Percentiles rank a stretch among this genome's conserved stretches.
Evolutionary conservation across 768 basidiomycete genomes (phyloP).

Genomic region (Lentinula aciculospora): DNA sequence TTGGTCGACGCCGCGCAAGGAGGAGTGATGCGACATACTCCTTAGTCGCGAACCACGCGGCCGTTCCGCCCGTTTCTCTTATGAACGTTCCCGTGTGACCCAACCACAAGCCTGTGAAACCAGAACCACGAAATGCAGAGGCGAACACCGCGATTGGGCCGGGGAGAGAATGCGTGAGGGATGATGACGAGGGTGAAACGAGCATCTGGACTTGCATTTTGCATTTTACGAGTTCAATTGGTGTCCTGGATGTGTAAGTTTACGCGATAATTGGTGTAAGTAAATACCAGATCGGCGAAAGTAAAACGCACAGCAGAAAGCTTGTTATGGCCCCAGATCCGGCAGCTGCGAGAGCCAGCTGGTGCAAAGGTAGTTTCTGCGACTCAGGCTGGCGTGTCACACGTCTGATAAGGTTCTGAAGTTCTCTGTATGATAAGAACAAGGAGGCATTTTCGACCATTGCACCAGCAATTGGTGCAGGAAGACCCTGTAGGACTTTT

Average conservation of each 20-base stretch:
- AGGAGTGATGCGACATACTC: constrained; percentile 67
- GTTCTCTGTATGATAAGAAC: constrained; percentile 81
- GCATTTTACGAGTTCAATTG: constrained; percentile 86
- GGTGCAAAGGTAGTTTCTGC: constrained; percentile 53
- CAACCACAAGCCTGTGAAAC: constrained; percentile 74
- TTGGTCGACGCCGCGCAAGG: constrained; percentile 35
- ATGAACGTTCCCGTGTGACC: constrained; percentile 85
- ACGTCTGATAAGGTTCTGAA: constrained; percentile 56
- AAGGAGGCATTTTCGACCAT: constrained; percentile 92
- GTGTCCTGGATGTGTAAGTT: constrained; percentile 64
- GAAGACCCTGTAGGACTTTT: constrained; percentile 60
- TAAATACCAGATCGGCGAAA: background rate
- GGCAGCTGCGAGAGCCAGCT: constrained; percentile 78
- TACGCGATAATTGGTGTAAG: constrained; percentile 6
- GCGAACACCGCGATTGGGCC: constrained; percentile 67
- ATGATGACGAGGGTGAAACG: constrained; percentile 14
- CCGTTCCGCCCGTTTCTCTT: constrained; percentile 80
- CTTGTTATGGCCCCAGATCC: constrained; percentile 85
- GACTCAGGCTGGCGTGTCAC: constrained; percentile 26
- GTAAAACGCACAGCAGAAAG: constrained; percentile 68
- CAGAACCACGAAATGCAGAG: constrained; percentile 46
- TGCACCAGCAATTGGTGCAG: constrained; percentile 89
- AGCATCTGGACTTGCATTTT: constrained; percentile 94
- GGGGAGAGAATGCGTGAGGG: constrained; percentile 32
- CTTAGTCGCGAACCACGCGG: constrained; percentile 86